phyloP scores from a whole-genome alignment of 179 eudicot species.

The Amaranthus tricolor region DNA sequence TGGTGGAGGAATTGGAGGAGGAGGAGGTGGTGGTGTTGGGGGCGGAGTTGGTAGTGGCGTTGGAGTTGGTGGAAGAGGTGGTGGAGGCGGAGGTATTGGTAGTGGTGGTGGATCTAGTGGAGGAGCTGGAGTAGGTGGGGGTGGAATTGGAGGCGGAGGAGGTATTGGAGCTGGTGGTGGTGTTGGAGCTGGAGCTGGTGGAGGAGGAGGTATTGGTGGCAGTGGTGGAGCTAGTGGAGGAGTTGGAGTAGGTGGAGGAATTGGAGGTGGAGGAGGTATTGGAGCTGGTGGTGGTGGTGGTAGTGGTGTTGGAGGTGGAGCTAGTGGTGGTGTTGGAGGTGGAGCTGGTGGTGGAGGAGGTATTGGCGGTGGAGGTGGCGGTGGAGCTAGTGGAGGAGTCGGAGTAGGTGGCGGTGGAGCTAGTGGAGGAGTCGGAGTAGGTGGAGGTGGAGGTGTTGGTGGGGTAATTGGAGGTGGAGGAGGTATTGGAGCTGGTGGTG shows the following conservation, averaged over 20 bases:
- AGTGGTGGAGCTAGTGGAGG: not conserved
- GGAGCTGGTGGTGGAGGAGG: not conserved
- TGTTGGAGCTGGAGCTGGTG: not conserved
- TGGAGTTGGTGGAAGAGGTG: not conserved
- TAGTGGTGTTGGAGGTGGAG: not conserved
- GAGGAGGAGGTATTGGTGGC: not conserved
- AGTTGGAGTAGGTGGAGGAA: not conserved
- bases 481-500: not conserved
- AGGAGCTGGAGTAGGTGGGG: not conserved
- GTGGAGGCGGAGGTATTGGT: not conserved
- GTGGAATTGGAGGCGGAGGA: not conserved
- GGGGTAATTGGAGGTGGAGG: not conserved
- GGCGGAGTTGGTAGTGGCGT: not conserved
- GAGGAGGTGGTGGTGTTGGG: not conserved
- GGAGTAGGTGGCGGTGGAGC: not conserved
- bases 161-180: not conserved
- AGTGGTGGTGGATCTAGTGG: not conserved
- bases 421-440: not conserved
- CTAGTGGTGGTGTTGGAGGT: not conserved
- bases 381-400: not conserved
- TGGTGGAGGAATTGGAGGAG: not conserved
- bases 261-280: not conserved
- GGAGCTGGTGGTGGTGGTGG: slow-evolving; percentile 10
- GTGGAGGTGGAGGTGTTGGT: not conserved
- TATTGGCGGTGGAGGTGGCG: not conserved